Evolutionary conservation across 129 eudicot genomes (phyloP).

Genomic region (Ambrosia artemisiifolia): DNA sequence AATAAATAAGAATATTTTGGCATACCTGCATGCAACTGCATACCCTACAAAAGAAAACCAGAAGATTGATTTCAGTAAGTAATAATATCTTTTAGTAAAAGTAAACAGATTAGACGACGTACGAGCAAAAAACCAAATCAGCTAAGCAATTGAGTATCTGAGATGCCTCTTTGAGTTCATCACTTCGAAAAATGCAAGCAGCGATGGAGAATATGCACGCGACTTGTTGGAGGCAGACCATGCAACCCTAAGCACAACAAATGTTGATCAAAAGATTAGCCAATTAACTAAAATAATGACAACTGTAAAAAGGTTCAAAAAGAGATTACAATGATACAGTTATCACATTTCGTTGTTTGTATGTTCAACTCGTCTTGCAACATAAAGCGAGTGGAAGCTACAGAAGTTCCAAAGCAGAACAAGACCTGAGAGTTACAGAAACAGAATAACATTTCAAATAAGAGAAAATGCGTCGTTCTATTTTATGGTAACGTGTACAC

Average conservation of each 20-base stretch:
- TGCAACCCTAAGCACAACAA: constrained; percentile 58
- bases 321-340: constrained; percentile 80
- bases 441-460: not conserved
- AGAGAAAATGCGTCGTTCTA: not conserved
- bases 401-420: constrained; percentile 80
- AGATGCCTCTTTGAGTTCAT: constrained; percentile 77
- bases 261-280: constrained; percentile 1
- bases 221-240: constrained; percentile 86
- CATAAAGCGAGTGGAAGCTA: constrained; percentile 86
- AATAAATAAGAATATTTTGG: not conserved
- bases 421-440: constrained; percentile 48
- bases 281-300: not conserved
- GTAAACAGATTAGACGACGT: constrained; percentile 18
- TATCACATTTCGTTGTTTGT: constrained; percentile 88
- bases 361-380: constrained; percentile 95
- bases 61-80: constrained; percentile 12
- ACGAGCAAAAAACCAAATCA: constrained; percentile 88
- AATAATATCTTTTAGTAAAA: not conserved
- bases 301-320: not conserved
- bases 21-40: constrained; percentile 93
- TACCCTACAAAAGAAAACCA: constrained; percentile 59
- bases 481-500: too few relatives aligned
- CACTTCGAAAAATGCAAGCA: constrained; percentile 72
- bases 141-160: constrained; percentile 67
- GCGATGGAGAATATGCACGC: constrained; percentile 81